These are phyloP conservation scores for Musa itinerans DNA, from an alignment of 176 grass and related monocot genomes.

Conservation along the genomic window DNA sequence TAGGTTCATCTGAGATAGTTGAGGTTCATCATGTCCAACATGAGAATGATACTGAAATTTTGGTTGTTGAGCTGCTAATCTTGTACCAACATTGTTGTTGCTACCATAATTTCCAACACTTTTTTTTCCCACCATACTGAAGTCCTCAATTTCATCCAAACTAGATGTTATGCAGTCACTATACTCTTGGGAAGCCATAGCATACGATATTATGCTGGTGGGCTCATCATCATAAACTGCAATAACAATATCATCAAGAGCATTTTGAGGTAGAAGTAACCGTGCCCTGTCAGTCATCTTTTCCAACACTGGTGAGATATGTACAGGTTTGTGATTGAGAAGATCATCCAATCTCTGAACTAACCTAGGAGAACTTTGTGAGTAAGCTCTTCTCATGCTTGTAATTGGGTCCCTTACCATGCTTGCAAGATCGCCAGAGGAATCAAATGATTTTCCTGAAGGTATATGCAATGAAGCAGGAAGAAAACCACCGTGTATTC, in stretches of 20 bases:
- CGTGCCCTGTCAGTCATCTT: slow-evolving; percentile 59
- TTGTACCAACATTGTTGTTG: not conserved
- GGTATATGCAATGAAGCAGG: slow-evolving; percentile 41
- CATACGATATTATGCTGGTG: slow-evolving; percentile 76
- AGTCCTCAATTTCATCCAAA: slow-evolving; percentile 11
- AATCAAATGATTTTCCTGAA: slow-evolving; percentile 39
- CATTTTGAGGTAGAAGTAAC: slow-evolving; percentile 53
- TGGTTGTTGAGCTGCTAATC: not conserved
- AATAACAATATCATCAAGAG: slow-evolving; percentile 43
- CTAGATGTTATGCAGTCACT: slow-evolving; percentile 32
- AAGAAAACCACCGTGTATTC: slow-evolving; percentile 31
- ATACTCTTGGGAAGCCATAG: slow-evolving; percentile 65
- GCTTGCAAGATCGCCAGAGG: slow-evolving; percentile 41
- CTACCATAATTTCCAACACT: not conserved
- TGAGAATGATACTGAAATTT: not conserved
- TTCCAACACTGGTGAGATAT: slow-evolving; percentile 38
- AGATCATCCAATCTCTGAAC: slow-evolving; percentile 50
- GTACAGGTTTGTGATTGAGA: slow-evolving; percentile 37
- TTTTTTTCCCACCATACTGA: not conserved
- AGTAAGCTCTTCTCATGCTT: slow-evolving; percentile 75
- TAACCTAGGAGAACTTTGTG: slow-evolving; percentile 54
- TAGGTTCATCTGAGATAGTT: slow-evolving; percentile 26
- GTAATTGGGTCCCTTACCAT: slow-evolving; percentile 29
- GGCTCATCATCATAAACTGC: slow-evolving; percentile 89
- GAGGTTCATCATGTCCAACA: slow-evolving; percentile 30